These are phyloP conservation scores for Coelastrella sp. DNA, from an alignment of 139 green algal species.

Conservation along the genomic window DNA sequence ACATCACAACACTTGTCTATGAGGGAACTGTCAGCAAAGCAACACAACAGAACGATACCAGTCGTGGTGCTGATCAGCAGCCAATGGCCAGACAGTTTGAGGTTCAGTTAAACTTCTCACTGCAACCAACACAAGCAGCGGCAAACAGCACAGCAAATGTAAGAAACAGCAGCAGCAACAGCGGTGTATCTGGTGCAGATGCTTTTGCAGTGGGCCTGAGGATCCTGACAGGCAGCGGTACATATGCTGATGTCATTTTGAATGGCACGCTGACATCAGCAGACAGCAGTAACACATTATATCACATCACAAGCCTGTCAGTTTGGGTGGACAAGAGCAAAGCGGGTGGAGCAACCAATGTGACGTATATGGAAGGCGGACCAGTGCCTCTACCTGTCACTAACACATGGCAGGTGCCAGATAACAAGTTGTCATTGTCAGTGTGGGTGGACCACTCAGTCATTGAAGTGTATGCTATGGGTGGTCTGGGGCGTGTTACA, in stretches of 20 bases:
- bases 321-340: slow-evolving; percentile 24
- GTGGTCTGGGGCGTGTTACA: slow-evolving; percentile 15
- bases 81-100: slow-evolving; percentile 28
- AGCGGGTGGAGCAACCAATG: background rate
- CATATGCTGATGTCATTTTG: slow-evolving; percentile 18
- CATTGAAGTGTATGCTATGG: slow-evolving; percentile 34
- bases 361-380: slow-evolving; percentile 13
- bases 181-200: background rate
- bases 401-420: background rate
- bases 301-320: background rate
- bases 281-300: background rate
- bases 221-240: background rate
- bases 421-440: background rate
- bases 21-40: background rate
- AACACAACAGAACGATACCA: background rate
- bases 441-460: slow-evolving; percentile 42
- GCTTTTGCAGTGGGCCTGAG: slow-evolving; percentile 15
- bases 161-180: background rate
- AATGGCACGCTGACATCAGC: background rate
- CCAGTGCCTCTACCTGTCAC: slow-evolving; percentile 18
- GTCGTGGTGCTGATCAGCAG: background rate
- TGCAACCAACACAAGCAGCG: background rate
- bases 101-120: slow-evolving; percentile 33
- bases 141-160: background rate
- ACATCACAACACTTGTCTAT: background rate